A percentile compares a stretch with the other conserved stretches of the same genome.
These are phyloP conservation scores for Ceratopteris richardii DNA, from an alignment of 75 land plant genomes.

Conservation along the genomic window DNA sequence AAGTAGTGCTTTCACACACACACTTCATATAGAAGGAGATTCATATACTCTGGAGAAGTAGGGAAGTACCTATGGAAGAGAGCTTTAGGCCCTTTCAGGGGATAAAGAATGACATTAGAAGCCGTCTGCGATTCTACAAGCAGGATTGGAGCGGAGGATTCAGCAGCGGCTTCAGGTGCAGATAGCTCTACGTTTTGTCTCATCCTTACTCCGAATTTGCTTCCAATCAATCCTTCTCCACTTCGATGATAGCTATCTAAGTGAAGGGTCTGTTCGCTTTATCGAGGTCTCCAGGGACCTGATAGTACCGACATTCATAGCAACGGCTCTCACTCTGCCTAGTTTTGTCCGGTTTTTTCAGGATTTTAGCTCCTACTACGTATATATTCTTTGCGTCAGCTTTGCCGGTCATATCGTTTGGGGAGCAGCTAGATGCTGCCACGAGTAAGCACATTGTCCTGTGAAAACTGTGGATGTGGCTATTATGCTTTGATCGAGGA, in stretches of 20 bases:
- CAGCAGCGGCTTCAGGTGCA: constrained; percentile 27
- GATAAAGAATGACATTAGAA: constrained; percentile 20
- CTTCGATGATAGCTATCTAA: background rate
- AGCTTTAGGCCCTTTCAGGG: constrained; percentile 21
- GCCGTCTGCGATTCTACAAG: constrained; percentile 20
- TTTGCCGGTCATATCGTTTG: constrained; percentile 93
- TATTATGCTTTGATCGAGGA: background rate
- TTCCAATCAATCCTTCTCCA: background rate
- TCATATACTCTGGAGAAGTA: background rate
- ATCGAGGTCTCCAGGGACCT: background rate
- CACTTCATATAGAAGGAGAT: too few species aligned
- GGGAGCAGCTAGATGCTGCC: constrained; percentile 83
- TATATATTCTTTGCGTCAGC: constrained; percentile 98
- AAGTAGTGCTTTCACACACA: too few species aligned
- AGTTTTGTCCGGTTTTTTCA: constrained; percentile 9
- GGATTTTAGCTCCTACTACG: constrained; percentile 88
- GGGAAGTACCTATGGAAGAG: constrained; percentile 7
- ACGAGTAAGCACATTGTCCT: constrained; percentile 45
- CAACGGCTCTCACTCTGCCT: background rate
- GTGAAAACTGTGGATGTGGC: background rate
- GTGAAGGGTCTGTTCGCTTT: background rate
- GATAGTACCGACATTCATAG: background rate
- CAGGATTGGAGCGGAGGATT: constrained; percentile 30
- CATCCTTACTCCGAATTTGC: too few species aligned
- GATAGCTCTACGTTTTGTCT: too few species aligned